Conservation (phyloP, 495 filamentous ascomycete genomes). For the Aspergillus mulundensis region DNA sequence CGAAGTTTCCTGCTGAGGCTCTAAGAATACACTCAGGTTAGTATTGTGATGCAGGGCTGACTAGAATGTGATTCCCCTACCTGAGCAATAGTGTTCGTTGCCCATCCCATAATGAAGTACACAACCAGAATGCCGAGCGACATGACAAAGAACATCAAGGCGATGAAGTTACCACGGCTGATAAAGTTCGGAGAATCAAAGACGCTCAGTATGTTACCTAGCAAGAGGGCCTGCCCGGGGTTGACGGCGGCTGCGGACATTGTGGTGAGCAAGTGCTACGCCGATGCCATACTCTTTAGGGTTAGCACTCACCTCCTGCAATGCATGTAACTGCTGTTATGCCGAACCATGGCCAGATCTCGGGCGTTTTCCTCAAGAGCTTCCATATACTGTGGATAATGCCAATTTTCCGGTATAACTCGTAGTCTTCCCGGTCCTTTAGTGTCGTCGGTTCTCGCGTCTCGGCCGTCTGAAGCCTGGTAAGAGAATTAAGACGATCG, state of each 20-base stretch:
- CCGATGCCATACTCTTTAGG: not conserved
- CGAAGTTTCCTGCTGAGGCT: conserved; percentile 74
- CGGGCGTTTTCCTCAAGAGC: not conserved
- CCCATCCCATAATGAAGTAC: conserved; percentile 52
- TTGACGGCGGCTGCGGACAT: conserved; percentile 17
- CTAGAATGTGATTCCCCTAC: not conserved
- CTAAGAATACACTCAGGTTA: conserved; percentile 29
- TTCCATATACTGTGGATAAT: not conserved
- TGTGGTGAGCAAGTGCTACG: not conserved
- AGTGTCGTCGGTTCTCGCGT: conserved; percentile 5
- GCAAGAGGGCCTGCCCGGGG: conserved; percentile 25
- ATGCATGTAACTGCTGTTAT: not conserved
- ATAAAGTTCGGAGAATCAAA: conserved; percentile 24
- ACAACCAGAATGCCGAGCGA: conserved; percentile 44
- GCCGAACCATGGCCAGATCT: not conserved
- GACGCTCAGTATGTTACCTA: conserved; percentile 20
- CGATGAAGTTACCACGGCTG: conserved; percentile 47
- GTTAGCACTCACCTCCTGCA: not conserved
- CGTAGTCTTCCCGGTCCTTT: conserved; percentile 7
- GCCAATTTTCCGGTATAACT: not conserved
- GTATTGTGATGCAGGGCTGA: not conserved
- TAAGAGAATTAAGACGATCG: not conserved
- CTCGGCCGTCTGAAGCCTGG: not conserved
- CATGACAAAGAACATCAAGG: conserved; percentile 59
- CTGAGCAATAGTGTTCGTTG: conserved; percentile 44